Evolutionary conservation across 2,329 filamentous ascomycete species (phyloP).

Genomic region (Diaporthe sp.): DNA sequence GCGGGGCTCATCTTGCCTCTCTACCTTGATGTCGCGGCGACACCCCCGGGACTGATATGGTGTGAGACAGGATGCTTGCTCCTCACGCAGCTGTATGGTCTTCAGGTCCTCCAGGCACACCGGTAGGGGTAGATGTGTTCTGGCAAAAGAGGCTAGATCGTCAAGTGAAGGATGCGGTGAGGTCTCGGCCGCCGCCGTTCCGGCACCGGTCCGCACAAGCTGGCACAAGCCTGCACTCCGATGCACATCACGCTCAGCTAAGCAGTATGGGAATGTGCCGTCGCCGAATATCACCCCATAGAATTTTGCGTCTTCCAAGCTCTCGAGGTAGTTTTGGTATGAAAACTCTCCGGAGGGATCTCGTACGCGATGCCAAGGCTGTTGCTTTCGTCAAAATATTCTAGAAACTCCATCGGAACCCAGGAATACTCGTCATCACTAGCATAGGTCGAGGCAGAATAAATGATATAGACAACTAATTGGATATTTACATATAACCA

Average conservation of each 20-base stretch:
- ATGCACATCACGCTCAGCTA: too few species aligned
- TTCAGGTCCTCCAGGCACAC: neutral
- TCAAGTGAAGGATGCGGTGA: neutral
- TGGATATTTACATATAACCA: neutral
- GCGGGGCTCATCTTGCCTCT: slow-evolving; percentile 51
- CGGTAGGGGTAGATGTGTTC: neutral
- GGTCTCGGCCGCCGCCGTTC: neutral
- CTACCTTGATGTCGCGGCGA: neutral
- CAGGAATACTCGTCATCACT: too few species aligned
- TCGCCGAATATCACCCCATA: neutral
- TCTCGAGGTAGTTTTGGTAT: too few species aligned
- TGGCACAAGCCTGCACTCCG: neutral
- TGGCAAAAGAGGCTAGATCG: slow-evolving; percentile 11
- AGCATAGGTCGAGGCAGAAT: neutral
- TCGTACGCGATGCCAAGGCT: neutral
- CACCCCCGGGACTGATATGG: neutral
- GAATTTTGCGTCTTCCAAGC: neutral
- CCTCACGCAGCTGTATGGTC: neutral
- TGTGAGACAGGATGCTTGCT: neutral
- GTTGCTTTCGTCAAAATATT: neutral
- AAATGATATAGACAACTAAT: slow-evolving; percentile 3
- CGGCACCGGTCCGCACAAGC: slow-evolving; percentile 1
- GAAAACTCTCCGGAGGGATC: neutral
- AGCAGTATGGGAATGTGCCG: neutral
- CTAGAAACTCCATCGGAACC: neutral